Percentiles rank a stretch among this genome's conserved stretches.
phyloP scores from a whole-genome alignment of 345 rosid genomes.

The Eutrema japonicum region DNA sequence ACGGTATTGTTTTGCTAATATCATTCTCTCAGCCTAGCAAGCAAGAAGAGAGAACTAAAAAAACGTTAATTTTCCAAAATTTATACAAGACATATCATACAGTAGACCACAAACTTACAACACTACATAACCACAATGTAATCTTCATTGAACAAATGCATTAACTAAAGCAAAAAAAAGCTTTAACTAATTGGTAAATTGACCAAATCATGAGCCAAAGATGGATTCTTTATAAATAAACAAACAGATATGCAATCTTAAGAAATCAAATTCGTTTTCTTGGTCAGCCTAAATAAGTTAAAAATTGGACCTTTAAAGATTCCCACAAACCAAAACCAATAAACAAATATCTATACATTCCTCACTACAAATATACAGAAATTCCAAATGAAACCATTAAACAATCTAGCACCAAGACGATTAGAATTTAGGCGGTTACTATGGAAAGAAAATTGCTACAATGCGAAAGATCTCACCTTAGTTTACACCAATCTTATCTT shows the following conservation, averaged over 20 bases:
- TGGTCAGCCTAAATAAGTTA: conserved; percentile 10
- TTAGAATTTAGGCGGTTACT: neutral
- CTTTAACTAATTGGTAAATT: conserved; percentile 11
- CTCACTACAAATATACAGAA: neutral
- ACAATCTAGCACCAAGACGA: neutral
- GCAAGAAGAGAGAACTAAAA: neutral
- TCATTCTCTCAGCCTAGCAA: conserved; percentile 51
- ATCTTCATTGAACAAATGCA: conserved; percentile 9
- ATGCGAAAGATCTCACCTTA: conserved; percentile 36
- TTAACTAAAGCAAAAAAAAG: neutral
- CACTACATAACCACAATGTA: neutral
- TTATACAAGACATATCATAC: no score
- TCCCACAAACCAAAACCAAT: conserved; percentile 29
- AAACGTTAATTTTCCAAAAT: neutral
- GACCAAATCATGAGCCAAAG: conserved; percentile 29
- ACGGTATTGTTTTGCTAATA: conserved; percentile 83
- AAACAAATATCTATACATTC: conserved; percentile 27
- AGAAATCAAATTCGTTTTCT: conserved; percentile 2
- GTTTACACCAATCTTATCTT: conserved; percentile 19
- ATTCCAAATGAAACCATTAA: neutral
- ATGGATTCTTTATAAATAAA: conserved; percentile 3
- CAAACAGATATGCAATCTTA: neutral
- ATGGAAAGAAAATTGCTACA: neutral
- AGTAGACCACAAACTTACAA: no score
- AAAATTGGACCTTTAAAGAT: conserved; percentile 14